Conservation (phyloP, 169 alveolate genomes). For the Cryptosporidium viatorum region DNA sequence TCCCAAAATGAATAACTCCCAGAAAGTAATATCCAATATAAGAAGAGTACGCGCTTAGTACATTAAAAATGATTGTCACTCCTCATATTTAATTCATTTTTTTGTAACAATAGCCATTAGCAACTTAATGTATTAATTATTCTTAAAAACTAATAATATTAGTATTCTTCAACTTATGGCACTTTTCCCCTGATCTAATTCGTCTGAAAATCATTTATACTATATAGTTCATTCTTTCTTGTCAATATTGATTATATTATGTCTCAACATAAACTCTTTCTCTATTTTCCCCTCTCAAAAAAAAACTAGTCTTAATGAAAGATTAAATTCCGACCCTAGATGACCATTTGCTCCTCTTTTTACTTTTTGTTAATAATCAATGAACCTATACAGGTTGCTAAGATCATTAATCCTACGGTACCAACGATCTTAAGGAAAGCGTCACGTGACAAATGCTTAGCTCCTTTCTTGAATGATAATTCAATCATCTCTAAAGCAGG, state of each 20-base stretch:
- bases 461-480: slow-evolving; percentile 70
- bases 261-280: no score
- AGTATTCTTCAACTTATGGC: slow-evolving; percentile 13
- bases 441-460: slow-evolving; percentile 65
- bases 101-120: not conserved
- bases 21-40: slow-evolving; percentile 4
- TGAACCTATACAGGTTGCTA: slow-evolving; percentile 58
- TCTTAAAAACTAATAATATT: slow-evolving; percentile 8
- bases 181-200: not conserved
- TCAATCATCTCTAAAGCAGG: slow-evolving; percentile 51
- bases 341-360: not conserved
- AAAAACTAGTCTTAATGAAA: not conserved
- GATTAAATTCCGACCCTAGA: not conserved
- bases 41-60: not conserved
- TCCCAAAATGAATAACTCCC: slow-evolving; percentile 20
- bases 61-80: not conserved
- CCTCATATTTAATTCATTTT: not conserved
- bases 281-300: not conserved
- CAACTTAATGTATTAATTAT: slow-evolving; percentile 15
- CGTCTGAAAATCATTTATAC: not conserved
- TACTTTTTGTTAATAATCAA: slow-evolving; percentile 56
- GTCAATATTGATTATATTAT: not conserved
- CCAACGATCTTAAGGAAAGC: slow-evolving; percentile 72
- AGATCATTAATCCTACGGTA: slow-evolving; percentile 56
- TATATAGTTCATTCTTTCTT: not conserved